A percentile compares a stretch with the other conserved stretches of the same genome.
phyloP scores from a whole-genome alignment of 768 basidiomycete genomes.

The Dendrothele bispora region DNA sequence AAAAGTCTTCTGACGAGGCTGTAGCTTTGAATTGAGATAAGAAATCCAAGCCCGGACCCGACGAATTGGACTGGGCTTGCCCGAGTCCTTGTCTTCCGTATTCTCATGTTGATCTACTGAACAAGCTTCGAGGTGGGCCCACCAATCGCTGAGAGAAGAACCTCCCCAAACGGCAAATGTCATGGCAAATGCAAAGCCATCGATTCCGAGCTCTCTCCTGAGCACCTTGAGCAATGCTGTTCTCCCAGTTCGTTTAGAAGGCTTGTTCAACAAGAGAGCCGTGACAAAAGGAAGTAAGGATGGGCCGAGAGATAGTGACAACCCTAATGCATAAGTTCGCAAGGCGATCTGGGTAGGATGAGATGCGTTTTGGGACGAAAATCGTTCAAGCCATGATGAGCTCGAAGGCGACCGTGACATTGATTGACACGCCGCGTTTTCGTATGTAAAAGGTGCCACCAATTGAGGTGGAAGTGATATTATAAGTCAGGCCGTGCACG shows the following conservation, averaged over 20 bases:
- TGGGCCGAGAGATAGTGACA: slow-evolving; percentile 69
- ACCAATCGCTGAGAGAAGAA: slow-evolving; percentile 47
- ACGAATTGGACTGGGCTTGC: background rate
- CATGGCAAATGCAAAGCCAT: slow-evolving; percentile 71
- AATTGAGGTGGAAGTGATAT: too few species aligned
- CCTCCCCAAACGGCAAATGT: slow-evolving; percentile 68
- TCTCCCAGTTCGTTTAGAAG: slow-evolving; percentile 19
- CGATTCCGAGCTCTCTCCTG: slow-evolving; percentile 53
- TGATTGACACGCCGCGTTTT: too few species aligned
- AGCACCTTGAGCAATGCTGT: slow-evolving; percentile 33
- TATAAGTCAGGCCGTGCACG: too few species aligned
- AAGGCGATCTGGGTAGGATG: slow-evolving; percentile 61
- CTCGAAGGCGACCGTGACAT: too few species aligned
- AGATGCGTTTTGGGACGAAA: too few species aligned
- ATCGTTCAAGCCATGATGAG: too few species aligned
- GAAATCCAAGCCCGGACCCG: slow-evolving; percentile 7
- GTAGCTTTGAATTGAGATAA: slow-evolving; percentile 23
- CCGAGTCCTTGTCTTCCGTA: background rate
- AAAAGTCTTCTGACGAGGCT: slow-evolving; percentile 53
- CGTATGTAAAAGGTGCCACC: too few species aligned
- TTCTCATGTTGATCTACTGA: background rate
- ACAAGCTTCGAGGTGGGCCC: slow-evolving; percentile 26
- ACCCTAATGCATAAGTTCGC: slow-evolving; percentile 65
- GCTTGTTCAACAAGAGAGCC: slow-evolving; percentile 25
- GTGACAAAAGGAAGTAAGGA: slow-evolving; percentile 54